phyloP scores from a whole-genome alignment of 2,329 filamentous ascomycete species.

The Lomentospora prolificans region DNA sequence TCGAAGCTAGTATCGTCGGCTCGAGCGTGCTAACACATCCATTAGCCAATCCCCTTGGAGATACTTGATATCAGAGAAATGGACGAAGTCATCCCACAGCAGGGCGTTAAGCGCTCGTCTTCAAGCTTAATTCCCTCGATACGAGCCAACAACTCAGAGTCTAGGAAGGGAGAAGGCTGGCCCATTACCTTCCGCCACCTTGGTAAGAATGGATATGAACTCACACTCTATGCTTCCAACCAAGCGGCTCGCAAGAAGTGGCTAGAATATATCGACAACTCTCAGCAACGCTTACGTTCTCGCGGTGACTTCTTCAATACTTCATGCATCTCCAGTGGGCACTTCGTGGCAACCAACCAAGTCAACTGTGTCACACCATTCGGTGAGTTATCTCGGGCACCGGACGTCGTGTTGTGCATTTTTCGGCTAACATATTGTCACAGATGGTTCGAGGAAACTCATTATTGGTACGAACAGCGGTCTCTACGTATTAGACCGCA shows the following conservation, averaged over 20 bases:
- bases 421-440: slow-evolving; percentile 12
- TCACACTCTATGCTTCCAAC: slow-evolving; percentile 79
- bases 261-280: slow-evolving; percentile 88
- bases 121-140: slow-evolving; percentile 65
- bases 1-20: no score
- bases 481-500: slow-evolving; percentile 85
- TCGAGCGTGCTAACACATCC: slow-evolving; percentile 9
- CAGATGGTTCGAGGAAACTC: slow-evolving; percentile 88
- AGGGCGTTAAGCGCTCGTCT: slow-evolving; percentile 77
- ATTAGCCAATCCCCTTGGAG: slow-evolving; percentile 80
- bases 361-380: slow-evolving; percentile 94
- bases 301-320: slow-evolving; percentile 88
- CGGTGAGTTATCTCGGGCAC: slow-evolving; percentile 42
- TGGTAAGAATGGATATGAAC: slow-evolving; percentile 89
- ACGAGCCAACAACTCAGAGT: slow-evolving; percentile 35
- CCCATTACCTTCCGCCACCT: slow-evolving; percentile 95
- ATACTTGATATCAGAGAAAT: slow-evolving; percentile 90
- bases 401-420: background rate
- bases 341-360: slow-evolving; percentile 59
- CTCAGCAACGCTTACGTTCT: slow-evolving; percentile 77
- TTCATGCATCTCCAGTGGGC: slow-evolving; percentile 47
- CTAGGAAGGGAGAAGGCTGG: slow-evolving; percentile 65
- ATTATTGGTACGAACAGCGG: slow-evolving; percentile 92
- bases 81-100: slow-evolving; percentile 83
- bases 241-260: slow-evolving; percentile 87